These are phyloP conservation scores for Diaporthe helianthi DNA, from an alignment of 2,329 filamentous ascomycete species.

Conservation along the genomic window DNA sequence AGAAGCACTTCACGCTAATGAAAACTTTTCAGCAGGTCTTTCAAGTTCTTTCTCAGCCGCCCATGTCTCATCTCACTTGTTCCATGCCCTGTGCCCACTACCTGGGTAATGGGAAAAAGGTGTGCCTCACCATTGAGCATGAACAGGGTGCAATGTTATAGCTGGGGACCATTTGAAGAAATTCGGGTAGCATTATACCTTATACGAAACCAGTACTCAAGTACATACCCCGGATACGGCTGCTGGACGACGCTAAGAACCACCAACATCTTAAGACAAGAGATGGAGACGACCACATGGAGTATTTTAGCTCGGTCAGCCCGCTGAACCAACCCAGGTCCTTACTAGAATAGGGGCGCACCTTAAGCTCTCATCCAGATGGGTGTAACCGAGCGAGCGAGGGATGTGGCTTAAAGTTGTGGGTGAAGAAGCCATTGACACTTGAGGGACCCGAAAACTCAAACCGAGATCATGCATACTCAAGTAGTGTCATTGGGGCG, in stretches of 20 bases:
- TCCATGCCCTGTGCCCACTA: neutral
- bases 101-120: neutral
- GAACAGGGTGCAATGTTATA: neutral
- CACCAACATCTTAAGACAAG: neutral
- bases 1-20: neutral
- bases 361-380: neutral
- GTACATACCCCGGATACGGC: neutral
- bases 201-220: neutral
- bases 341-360: neutral
- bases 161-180: neutral
- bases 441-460: neutral
- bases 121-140: neutral
- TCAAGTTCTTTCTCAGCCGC: neutral
- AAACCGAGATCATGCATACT: neutral
- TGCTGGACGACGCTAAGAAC: neutral
- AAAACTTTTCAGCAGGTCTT: neutral
- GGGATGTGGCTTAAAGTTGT: neutral
- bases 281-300: neutral
- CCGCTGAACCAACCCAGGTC: neutral
- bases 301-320: neutral
- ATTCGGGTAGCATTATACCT: neutral
- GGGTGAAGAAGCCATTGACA: neutral
- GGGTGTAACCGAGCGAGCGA: neutral
- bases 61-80: neutral
- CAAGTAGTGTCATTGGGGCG: constrained; percentile 6